Evolutionary conservation across 2,329 filamentous ascomycete species (phyloP), one percentile per base, ranked within the genome.

Genomic region (Dendryphion nanum): DNA sequence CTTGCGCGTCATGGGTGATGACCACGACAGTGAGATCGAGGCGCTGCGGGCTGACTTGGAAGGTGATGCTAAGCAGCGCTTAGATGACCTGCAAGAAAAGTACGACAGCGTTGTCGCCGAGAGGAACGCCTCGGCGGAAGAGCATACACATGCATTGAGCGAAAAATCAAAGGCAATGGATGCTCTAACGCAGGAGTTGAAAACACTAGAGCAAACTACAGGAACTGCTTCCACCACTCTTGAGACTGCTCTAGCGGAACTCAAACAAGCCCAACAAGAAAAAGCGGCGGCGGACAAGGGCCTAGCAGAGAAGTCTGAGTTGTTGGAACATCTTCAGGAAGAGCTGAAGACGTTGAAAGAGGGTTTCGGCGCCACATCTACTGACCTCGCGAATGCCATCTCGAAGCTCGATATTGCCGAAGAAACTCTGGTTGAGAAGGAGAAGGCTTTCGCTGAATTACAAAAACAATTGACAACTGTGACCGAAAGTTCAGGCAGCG

Each of bases 31-130:
- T 8, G 56, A 65, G 30, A 63, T 65, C 19, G 59, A 63, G 10
- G 61, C 61, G 3, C 44, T 65, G 4, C 55, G 60, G 8, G 60
- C 59, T 1, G 59, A 64, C 33, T 49, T 66, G 4, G 60, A 66
- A 33, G 58, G 58, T 5, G 61, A 64, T 30, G 62, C 61, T 4
- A 64, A 62, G 38, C 57, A 57, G 15, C 57, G 52, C 4, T 42
- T 65, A 6, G 49, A 60, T 12, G 48, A 57, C 32, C 42, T 65
- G 3, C 59, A 65, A 24, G 41, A 55, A n/a, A 50, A 60, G 18
- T 59, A 57, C 32, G 59, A 64, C 32, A 35, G 45, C 2, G 47
- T 63, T n/a, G 45, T 57, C 4, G 48, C 46, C 5, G 59, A 63
- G 30, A 64, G 61, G 40, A 57, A 55, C 17, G 41, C 38, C 5